A percentile compares a stretch with the other conserved stretches of the same genome.
phyloP scores from a whole-genome alignment of 225 moss, liverwort and hornwort genomes.

The Sphagnum tenellum region DNA sequence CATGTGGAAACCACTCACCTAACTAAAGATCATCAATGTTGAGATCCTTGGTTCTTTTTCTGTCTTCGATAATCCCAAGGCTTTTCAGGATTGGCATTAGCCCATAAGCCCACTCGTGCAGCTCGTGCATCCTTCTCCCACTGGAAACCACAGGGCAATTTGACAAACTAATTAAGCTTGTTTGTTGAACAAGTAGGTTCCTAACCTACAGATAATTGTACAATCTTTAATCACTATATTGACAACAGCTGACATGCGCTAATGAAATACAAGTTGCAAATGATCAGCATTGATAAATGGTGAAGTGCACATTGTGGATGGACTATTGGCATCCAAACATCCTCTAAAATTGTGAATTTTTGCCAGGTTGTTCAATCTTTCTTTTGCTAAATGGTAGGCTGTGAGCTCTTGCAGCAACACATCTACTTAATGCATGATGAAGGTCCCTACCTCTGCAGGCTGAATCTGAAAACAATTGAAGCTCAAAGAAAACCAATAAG shows the following conservation, averaged over 20 bases:
- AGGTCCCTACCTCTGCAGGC: too few relatives aligned
- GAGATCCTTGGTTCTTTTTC: constrained; percentile 1
- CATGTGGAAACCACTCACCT: too few relatives aligned
- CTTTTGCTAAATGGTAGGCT: too few relatives aligned
- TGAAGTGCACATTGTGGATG: neutral
- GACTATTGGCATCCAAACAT: too few relatives aligned
- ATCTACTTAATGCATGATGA: too few relatives aligned
- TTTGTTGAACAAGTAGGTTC: neutral
- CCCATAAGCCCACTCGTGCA: constrained; percentile 41
- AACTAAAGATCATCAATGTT: neutral
- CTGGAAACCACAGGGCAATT: constrained; percentile 3
- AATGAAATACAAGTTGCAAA: neutral
- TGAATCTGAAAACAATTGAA: too few relatives aligned
- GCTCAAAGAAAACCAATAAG: too few relatives aligned
- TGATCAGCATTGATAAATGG: neutral
- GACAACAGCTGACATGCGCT: too few relatives aligned
- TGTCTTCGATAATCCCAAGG: constrained; percentile 48
- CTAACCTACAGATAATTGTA: neutral
- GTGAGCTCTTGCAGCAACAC: too few relatives aligned
- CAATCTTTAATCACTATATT: too few relatives aligned
- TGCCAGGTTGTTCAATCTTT: too few relatives aligned
- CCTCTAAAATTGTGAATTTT: too few relatives aligned
- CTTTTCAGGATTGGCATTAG: constrained; percentile 33
- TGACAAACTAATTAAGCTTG: constrained; percentile 1
- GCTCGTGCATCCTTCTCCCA: constrained; percentile 45